Conservation (phyloP, 306 rosid genomes). For the Ziziphus jujuba region DNA sequence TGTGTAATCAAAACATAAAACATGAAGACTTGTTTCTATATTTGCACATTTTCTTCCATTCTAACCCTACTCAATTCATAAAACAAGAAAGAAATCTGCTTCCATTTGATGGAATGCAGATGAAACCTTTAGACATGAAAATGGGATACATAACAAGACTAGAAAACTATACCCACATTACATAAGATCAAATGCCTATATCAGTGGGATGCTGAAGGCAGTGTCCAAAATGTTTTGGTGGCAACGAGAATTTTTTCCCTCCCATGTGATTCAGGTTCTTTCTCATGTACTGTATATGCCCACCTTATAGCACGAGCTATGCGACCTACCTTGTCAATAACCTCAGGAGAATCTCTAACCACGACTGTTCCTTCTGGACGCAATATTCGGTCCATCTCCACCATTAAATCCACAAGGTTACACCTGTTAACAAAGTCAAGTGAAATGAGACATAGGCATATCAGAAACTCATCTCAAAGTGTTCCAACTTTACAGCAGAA, state of each 20-base stretch:
- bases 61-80: slow-evolving; percentile 39
- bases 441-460: not conserved
- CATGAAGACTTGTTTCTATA: slow-evolving; percentile 39
- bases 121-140: slow-evolving; percentile 24
- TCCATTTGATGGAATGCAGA: slow-evolving; percentile 38
- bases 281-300: slow-evolving; percentile 56
- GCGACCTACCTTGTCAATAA: slow-evolving; percentile 68
- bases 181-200: slow-evolving; percentile 16
- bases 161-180: slow-evolving; percentile 42
- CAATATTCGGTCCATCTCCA: slow-evolving; percentile 84
- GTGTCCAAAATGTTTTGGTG: slow-evolving; percentile 70
- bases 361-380: slow-evolving; percentile 90
- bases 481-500: not conserved
- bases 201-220: slow-evolving; percentile 52
- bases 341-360: slow-evolving; percentile 79
- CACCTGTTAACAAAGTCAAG: slow-evolving; percentile 54
- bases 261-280: slow-evolving; percentile 78
- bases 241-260: slow-evolving; percentile 78
- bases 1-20: slow-evolving; percentile 30
- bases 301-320: slow-evolving; percentile 74
- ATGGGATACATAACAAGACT: slow-evolving; percentile 18
- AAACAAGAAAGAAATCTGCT: slow-evolving; percentile 40
- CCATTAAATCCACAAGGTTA: slow-evolving; percentile 89
- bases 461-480: not conserved
- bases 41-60: slow-evolving; percentile 29